phyloP scores from a whole-genome alignment of 768 basidiomycete species.

The Gymnopilus junonius region DNA sequence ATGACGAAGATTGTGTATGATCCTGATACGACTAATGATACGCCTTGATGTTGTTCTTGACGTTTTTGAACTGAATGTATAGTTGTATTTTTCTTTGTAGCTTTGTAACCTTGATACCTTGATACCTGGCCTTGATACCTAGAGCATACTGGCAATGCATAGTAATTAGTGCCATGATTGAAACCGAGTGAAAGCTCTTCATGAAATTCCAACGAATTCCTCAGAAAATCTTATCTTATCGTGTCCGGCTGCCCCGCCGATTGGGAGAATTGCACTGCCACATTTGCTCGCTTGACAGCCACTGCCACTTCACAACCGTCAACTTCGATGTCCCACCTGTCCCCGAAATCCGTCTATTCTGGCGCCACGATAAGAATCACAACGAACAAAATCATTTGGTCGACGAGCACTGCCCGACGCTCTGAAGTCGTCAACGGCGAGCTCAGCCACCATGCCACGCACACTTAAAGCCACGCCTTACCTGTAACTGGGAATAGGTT shows the following conservation, averaged over 20 bases:
- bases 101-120: too few relatives aligned
- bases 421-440: neutral
- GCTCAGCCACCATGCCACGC: neutral
- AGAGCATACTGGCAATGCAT: neutral
- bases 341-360: neutral
- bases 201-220: neutral
- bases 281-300: neutral
- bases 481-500: neutral
- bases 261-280: neutral
- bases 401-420: neutral
- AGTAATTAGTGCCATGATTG: neutral
- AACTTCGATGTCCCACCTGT: neutral
- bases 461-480: neutral
- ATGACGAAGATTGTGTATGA: slow-evolving; percentile 40
- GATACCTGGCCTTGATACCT: neutral
- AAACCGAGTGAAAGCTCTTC: neutral
- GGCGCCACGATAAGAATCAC: neutral
- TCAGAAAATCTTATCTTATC: neutral
- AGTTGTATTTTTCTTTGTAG: too few relatives aligned
- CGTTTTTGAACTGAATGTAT: neutral
- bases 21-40: slow-evolving; percentile 29
- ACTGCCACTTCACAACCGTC: neutral
- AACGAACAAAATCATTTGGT: neutral
- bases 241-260: neutral
- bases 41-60: neutral